Evolutionary conservation across 2,329 filamentous ascomycete genomes (phyloP).

Genomic region (Cladosporium sp.): DNA sequence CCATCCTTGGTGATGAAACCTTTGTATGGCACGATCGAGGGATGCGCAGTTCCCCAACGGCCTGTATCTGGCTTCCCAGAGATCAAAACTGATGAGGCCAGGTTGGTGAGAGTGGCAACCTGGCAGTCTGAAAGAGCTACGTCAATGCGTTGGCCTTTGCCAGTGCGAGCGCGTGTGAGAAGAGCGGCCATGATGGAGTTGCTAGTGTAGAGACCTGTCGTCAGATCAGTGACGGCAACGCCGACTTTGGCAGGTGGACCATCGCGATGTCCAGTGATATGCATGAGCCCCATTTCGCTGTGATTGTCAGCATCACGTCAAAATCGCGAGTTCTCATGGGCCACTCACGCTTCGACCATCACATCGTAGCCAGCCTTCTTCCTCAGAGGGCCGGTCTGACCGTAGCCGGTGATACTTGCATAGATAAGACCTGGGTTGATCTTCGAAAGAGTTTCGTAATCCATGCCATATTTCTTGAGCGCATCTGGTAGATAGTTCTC

Average conservation of each 20-base stretch:
- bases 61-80: conserved; percentile 85
- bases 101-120: conserved; percentile 90
- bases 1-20: conserved; percentile 70
- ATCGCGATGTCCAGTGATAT: conserved; percentile 88
- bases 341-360: conserved; percentile 84
- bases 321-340: not conserved
- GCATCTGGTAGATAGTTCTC: conserved; percentile 95
- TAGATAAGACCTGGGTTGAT: conserved; percentile 90
- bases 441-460: conserved; percentile 76
- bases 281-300: conserved; percentile 91
- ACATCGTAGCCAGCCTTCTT: conserved; percentile 93
- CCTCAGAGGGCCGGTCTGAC: conserved; percentile 89
- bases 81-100: conserved; percentile 87
- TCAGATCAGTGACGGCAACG: conserved; percentile 93
- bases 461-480: conserved; percentile 86
- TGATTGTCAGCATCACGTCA: conserved; percentile 7
- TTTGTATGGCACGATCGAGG: conserved; percentile 95
- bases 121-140: conserved; percentile 91
- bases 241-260: conserved; percentile 95
- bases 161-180: conserved; percentile 71
- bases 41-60: conserved; percentile 95
- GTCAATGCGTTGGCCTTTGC: conserved; percentile 88
- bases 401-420: conserved; percentile 94
- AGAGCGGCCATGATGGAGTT: conserved; percentile 95
- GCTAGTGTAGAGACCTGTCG: conserved; percentile 90